A percentile compares a stretch with the other conserved stretches of the same genome.
These are phyloP conservation scores for Quercus alba DNA, from an alignment of 306 rosid species.

Conservation along the genomic window DNA sequence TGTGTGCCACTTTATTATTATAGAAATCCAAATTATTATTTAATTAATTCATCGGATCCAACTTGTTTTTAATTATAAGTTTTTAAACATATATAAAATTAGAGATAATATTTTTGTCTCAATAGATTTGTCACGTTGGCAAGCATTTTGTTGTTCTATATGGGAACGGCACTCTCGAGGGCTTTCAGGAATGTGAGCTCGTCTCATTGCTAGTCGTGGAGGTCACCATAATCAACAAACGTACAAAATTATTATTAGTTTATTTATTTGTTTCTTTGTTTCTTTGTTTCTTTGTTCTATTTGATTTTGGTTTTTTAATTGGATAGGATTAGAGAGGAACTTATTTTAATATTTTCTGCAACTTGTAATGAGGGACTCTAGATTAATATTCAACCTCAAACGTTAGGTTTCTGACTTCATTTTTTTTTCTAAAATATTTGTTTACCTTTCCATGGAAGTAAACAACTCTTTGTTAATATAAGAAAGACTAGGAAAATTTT, in stretches of 20 bases:
- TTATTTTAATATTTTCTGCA: conserved; percentile 19
- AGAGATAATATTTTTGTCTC: conserved; percentile 15
- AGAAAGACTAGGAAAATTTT: not conserved
- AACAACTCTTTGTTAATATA: conserved; percentile 10
- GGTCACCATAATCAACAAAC: conserved; percentile 23
- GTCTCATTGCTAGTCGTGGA: conserved; percentile 24
- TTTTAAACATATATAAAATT: not conserved
- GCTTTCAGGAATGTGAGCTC: conserved; percentile 17
- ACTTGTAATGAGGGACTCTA: conserved; percentile 40
- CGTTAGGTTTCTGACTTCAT: conserved; percentile 14
- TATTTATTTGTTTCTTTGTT: not conserved
- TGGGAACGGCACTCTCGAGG: conserved; percentile 17
- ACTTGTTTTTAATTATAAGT: conserved; percentile 11
- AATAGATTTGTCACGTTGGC: conserved; percentile 25
- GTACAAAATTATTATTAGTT: conserved; percentile 1
- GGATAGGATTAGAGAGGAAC: conserved; percentile 19
- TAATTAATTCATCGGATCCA: conserved; percentile 28
- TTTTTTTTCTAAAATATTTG: not conserved
- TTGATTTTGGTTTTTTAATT: not conserved
- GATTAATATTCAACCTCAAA: conserved; percentile 22
- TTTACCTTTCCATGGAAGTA: not conserved
- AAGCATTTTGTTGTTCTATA: not conserved
- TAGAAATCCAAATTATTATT: conserved; percentile 20
- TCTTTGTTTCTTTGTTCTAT: not conserved
- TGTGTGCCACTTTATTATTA: conserved; percentile 35